Conservation (phyloP, 2,329 filamentous ascomycete species). For the Anthostomella pinea region DNA sequence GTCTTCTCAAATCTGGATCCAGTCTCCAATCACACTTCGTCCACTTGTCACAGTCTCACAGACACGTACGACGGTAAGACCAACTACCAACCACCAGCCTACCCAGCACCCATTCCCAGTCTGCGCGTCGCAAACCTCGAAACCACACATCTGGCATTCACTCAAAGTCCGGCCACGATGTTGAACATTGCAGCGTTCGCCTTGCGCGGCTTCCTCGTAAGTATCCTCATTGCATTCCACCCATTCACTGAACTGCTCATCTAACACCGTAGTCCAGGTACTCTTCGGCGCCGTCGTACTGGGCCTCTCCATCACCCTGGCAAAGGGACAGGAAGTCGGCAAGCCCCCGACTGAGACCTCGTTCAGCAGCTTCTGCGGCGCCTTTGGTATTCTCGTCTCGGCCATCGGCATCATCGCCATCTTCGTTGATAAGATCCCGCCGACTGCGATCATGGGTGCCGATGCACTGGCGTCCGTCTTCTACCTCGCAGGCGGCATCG, state of each 20-base stretch:
- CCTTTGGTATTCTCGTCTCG: constrained; percentile 32
- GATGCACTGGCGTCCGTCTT: constrained; percentile 31
- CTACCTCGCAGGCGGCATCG: constrained; percentile 33
- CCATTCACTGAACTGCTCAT: background rate
- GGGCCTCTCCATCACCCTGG: constrained; percentile 30
- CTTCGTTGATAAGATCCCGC: constrained; percentile 30
- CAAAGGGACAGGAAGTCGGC: constrained; percentile 29
- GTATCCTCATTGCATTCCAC: constrained; percentile 1
- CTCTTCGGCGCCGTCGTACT: constrained; percentile 32
- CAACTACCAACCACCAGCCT: too few species aligned
- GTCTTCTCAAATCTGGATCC: too few species aligned
- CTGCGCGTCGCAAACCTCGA: too few species aligned
- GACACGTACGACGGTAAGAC: too few species aligned
- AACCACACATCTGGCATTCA: background rate
- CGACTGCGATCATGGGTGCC: constrained; percentile 20
- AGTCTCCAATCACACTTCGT: too few species aligned
- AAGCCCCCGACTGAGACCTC: constrained; percentile 30
- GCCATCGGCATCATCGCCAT: constrained; percentile 25
- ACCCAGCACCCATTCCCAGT: too few species aligned
- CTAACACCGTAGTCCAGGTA: constrained; percentile 20
- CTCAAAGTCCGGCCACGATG: constrained; percentile 13
- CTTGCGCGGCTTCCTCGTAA: constrained; percentile 25
- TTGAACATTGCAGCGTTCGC: constrained; percentile 20
- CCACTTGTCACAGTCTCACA: too few species aligned
- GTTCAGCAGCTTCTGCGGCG: constrained; percentile 33